phyloP scores from a whole-genome alignment of 345 rosid species.

The Salix viminalis region DNA sequence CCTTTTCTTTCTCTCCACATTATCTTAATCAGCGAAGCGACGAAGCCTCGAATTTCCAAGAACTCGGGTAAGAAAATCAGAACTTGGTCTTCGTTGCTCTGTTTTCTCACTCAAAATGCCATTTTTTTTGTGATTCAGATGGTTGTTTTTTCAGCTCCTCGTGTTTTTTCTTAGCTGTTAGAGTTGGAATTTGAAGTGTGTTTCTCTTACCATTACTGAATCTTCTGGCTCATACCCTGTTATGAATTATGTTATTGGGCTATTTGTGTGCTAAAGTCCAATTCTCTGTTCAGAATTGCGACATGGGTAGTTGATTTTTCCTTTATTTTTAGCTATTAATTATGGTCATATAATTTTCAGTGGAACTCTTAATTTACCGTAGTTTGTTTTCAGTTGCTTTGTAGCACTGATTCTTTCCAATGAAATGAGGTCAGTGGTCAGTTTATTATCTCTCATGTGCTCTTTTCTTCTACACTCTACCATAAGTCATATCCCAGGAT shows the following conservation, averaged over 20 bases:
- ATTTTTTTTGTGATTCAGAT: neutral
- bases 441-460: neutral
- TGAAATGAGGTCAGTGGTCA: neutral
- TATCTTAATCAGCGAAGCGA: neutral
- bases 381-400: neutral
- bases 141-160: neutral
- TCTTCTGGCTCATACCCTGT: neutral
- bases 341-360: neutral
- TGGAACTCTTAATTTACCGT: neutral
- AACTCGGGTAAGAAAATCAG: constrained; percentile 14
- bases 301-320: neutral
- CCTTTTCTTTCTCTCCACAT: neutral
- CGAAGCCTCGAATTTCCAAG: neutral
- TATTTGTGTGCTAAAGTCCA: neutral
- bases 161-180: neutral
- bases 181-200: neutral
- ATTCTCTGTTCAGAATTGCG: neutral
- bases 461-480: neutral
- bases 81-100: neutral
- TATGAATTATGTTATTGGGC: neutral
- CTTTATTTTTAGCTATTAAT: neutral
- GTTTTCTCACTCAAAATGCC: neutral
- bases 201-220: neutral
- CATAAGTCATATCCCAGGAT: neutral
- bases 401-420: neutral